Evolutionary conservation across 2,329 filamentous ascomycete genomes (phyloP).

Genomic region (Allantophomopsis cytisporea): DNA sequence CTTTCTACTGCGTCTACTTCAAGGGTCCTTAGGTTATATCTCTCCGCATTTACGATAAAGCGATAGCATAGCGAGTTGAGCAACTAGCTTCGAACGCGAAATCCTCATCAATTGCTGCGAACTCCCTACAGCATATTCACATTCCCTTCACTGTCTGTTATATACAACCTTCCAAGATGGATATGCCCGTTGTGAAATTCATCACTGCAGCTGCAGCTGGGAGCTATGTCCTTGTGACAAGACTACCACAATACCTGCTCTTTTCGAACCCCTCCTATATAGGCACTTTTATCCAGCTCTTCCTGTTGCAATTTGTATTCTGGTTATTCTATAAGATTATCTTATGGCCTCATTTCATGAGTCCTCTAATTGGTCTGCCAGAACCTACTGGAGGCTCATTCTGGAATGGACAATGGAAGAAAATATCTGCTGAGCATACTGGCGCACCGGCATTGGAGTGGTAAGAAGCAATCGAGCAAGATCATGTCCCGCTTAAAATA

Average conservation of each 20-base stretch:
- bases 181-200: slow-evolving; percentile 12
- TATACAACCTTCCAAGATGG: background rate
- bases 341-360: slow-evolving; percentile 43
- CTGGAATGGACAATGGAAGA: slow-evolving; percentile 28
- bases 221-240: slow-evolving; percentile 10
- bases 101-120: background rate
- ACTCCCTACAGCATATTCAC: background rate
- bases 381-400: slow-evolving; percentile 30
- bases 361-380: slow-evolving; percentile 42
- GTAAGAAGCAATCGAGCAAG: slow-evolving; percentile 5
- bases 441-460: slow-evolving; percentile 23
- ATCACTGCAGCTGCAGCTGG: slow-evolving; percentile 9
- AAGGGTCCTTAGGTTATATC: no score
- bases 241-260: slow-evolving; percentile 10
- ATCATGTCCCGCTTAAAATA: background rate
- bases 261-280: slow-evolving; percentile 17
- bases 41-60: no score
- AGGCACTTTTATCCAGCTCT: slow-evolving; percentile 25
- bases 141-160: background rate
- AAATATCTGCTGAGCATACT: slow-evolving; percentile 22
- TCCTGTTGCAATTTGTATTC: slow-evolving; percentile 19
- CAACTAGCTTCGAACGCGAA: background rate
- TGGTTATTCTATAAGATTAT: slow-evolving; percentile 27
- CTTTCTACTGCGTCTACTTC: no score
- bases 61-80: no score